Base-by-base conservation (phyloP, 768 basidiomycete genomes). In the Leucocoprinus sp. region DNA sequence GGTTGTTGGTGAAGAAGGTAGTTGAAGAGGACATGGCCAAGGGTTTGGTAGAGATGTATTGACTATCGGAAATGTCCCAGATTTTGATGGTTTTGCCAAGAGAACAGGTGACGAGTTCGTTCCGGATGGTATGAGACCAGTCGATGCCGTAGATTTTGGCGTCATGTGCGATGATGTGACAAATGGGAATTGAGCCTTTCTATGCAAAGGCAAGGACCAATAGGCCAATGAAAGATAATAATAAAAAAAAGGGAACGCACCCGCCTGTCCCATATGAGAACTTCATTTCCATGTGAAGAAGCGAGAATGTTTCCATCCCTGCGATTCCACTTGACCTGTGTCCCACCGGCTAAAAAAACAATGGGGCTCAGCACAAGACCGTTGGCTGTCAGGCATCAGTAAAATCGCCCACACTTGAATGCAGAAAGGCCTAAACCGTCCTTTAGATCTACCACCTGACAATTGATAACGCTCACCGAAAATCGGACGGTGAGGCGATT, bases 141-240 rank as follows among this genome's bases (percentile, higher is more conserved):
- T 98, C 95, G 43, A 99, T 92, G 1, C 96, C 96, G 51, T 99
- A 97, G 36, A 97, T 96, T 63, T 93, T 92, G 26, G 89, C 79
- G n/a, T 67, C 69, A 56, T 98, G 93, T 0, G 90, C 93, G 22
- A 71, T 69, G 47, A 97, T 83, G 4, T 72, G 72, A 8, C 78
- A 71, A 4, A 88, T 65, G 1, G 90, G 89, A 6, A 93, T 71
- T 4, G 87, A 92, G 6, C 90, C 91, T 82, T 93, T 95, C 84
- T 93, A 37, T n/a, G 19, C 6, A 37, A 34, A 42, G n/a, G 22
- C 35, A 23, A n/a, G 39, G 43, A 12, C 3, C 9, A 17, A 42
- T 14, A 23, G 2, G 28, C 4, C 11, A 41, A n/a, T 11, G 28
- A 7, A 22, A 34, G 4, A 3, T 29, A 19, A 4, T 52, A 14